Conservation (phyloP, 1,284 basidiomycete species). For the Hymenochaete sp. region DNA sequence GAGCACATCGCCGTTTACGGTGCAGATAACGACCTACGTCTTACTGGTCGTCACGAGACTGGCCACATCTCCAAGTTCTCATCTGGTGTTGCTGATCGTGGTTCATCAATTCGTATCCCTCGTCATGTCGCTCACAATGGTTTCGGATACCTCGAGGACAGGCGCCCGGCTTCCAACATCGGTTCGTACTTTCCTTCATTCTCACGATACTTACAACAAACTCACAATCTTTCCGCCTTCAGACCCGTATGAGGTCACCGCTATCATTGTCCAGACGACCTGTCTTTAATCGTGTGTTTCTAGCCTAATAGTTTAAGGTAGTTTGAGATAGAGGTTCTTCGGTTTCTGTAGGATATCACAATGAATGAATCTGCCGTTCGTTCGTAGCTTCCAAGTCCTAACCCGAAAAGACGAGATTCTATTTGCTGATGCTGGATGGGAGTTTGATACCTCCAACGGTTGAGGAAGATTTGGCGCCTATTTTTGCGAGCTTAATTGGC, state of each 20-base stretch:
- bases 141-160: conserved; percentile 93
- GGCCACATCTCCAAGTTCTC: conserved; percentile 91
- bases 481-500: too few relatives aligned
- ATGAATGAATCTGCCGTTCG: too few relatives aligned
- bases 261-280: conserved; percentile 92
- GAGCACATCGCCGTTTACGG: conserved; percentile 97
- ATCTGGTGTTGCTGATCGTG: conserved; percentile 95
- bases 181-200: conserved; percentile 45
- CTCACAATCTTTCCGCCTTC: conserved; percentile 17
- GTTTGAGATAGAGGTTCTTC: too few relatives aligned
- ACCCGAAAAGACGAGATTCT: too few relatives aligned
- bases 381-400: too few relatives aligned
- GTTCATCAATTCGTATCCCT: conserved; percentile 92
- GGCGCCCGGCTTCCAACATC: conserved; percentile 96
- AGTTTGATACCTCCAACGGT: too few relatives aligned
- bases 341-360: too few relatives aligned
- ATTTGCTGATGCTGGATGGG: too few relatives aligned
- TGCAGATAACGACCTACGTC: conserved; percentile 89
- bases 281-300: too few relatives aligned
- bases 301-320: too few relatives aligned
- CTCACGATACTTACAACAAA: too few relatives aligned
- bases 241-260: conserved; percentile 86
- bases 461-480: too few relatives aligned
- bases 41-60: conserved; percentile 95
- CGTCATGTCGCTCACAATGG: conserved; percentile 88